A percentile compares a stretch with the other conserved stretches of the same genome.
These are phyloP conservation scores for Euphrasia arctica DNA, from an alignment of 305 asterid species.

Conservation along the genomic window DNA sequence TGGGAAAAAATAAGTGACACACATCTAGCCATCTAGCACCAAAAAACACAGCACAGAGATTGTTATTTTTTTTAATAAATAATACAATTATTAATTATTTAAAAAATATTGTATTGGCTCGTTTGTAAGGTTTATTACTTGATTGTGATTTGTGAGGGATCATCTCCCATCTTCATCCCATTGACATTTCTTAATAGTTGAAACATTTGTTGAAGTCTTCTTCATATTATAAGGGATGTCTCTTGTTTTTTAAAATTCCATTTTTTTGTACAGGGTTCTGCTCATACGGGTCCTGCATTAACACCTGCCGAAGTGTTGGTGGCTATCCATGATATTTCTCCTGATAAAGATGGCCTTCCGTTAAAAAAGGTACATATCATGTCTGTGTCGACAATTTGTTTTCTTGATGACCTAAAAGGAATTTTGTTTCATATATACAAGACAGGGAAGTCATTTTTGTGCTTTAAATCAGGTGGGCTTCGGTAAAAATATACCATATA, in stretches of 20 bases:
- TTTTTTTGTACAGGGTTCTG: slow-evolving; percentile 72
- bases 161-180: slow-evolving; percentile 11
- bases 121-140: neutral
- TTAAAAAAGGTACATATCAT: slow-evolving; percentile 71
- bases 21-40: slow-evolving; percentile 5
- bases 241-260: slow-evolving; percentile 19
- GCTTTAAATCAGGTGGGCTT: neutral
- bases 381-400: slow-evolving; percentile 5
- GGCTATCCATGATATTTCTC: slow-evolving; percentile 92
- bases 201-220: slow-evolving; percentile 6
- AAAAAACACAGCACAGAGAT: slow-evolving; percentile 6
- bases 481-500: neutral
- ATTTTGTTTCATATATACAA: neutral
- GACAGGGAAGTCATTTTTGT: neutral
- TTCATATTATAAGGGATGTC: slow-evolving; percentile 17
- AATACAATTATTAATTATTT: neutral
- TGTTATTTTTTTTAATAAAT: neutral
- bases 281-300: slow-evolving; percentile 95
- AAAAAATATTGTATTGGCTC: neutral
- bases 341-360: slow-evolving; percentile 84
- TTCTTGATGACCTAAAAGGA: slow-evolving; percentile 6
- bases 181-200: slow-evolving; percentile 16
- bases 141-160: slow-evolving; percentile 18
- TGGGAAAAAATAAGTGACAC: slow-evolving; percentile 12
- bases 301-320: slow-evolving; percentile 98